These are phyloP conservation scores for Venustampulla echinocandica DNA, from an alignment of 495 filamentous ascomycete species.

Conservation along the genomic window DNA sequence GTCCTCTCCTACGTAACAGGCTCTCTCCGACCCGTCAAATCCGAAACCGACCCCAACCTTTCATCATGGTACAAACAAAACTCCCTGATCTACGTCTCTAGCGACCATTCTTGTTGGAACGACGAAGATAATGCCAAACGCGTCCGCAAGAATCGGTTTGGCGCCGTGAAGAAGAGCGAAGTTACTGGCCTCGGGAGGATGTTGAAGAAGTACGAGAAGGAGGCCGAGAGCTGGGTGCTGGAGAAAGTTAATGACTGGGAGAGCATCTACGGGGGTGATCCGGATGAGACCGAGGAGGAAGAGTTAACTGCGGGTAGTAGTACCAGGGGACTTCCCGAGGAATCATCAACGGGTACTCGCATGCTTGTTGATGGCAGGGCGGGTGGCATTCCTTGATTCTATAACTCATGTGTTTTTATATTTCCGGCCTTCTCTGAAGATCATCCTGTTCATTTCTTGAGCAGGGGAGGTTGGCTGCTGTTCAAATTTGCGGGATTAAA, in stretches of 20 bases:
- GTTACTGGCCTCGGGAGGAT: constrained; percentile 51
- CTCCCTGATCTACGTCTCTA: constrained; percentile 64
- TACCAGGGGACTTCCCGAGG: no score
- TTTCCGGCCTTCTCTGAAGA: no score
- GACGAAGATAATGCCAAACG: constrained; percentile 44
- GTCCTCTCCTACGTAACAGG: constrained; percentile 53
- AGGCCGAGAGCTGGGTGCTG: constrained; percentile 47
- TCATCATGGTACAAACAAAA: constrained; percentile 67
- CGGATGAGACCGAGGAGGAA: constrained; percentile 13
- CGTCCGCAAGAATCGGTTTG: constrained; percentile 58
- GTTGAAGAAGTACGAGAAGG: constrained; percentile 49
- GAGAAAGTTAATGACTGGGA: constrained; percentile 16
- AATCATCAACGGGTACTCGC: no score
- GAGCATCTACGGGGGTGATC: not conserved
- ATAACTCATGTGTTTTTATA: no score
- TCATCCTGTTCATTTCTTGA: no score
- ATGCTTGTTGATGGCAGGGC: no score
- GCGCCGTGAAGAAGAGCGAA: constrained; percentile 46
- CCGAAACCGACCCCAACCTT: constrained; percentile 51
- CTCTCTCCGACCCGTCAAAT: constrained; percentile 56
- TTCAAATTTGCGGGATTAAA: no score
- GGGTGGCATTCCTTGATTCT: no score
- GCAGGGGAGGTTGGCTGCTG: no score
- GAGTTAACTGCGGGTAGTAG: no score
- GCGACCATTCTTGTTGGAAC: constrained; percentile 63